phyloP scores from a whole-genome alignment of 331 rosid genomes.

The Malus hybrid region DNA sequence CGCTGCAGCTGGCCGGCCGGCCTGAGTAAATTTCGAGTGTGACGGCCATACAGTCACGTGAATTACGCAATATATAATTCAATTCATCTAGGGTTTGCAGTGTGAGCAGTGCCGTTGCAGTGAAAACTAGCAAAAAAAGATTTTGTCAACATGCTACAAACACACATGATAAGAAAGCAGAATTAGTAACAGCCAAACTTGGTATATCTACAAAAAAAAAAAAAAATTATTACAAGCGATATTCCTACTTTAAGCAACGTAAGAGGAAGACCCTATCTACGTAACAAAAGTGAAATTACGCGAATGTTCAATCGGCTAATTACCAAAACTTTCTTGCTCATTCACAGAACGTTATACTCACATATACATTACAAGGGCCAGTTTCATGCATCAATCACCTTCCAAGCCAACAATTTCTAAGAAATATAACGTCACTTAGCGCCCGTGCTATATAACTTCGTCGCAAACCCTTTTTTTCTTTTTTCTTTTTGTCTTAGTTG shows the following conservation, averaged over 20 bases:
- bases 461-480: too few relatives aligned
- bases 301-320: neutral
- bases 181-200: neutral
- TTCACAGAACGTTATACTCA: neutral
- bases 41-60: neutral
- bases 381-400: neutral
- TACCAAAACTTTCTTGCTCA: neutral
- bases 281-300: neutral
- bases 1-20: neutral
- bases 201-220: too few relatives aligned
- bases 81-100: neutral
- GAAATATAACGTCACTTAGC: neutral
- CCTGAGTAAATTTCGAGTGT: neutral
- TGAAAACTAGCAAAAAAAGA: neutral
- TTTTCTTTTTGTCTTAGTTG: neutral
- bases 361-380: neutral
- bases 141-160: neutral
- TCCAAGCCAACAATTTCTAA: neutral
- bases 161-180: neutral
- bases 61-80: neutral
- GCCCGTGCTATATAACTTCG: neutral
- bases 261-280: neutral
- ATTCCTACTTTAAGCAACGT: neutral
- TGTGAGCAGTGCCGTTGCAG: neutral
- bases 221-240: neutral